A percentile compares a stretch with the other conserved stretches of the same genome.
Conservation (phyloP, 2,329 filamentous ascomycete species). For the Metarhizium sp. region DNA sequence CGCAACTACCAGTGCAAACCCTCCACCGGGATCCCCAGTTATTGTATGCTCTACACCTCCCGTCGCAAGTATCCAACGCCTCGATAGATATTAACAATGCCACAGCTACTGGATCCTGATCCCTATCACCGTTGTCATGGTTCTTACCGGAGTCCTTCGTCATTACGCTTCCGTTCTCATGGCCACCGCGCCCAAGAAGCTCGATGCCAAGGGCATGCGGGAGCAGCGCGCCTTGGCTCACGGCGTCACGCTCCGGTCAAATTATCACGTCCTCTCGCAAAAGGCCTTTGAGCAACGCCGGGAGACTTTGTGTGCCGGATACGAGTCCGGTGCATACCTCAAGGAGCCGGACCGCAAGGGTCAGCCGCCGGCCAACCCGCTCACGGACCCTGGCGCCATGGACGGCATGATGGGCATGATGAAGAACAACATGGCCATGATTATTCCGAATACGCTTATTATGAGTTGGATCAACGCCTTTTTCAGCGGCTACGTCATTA, state of each 20-base stretch:
- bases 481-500: slow-evolving; percentile 95
- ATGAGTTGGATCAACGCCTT: slow-evolving; percentile 99
- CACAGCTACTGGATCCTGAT: slow-evolving; percentile 96
- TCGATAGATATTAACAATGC: not conserved
- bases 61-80: not conserved
- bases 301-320: slow-evolving; percentile 69
- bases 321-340: slow-evolving; percentile 77
- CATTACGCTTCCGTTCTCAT: slow-evolving; percentile 95
- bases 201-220: slow-evolving; percentile 64
- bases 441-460: slow-evolving; percentile 95
- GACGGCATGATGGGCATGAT: slow-evolving; percentile 99
- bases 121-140: slow-evolving; percentile 96
- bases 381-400: slow-evolving; percentile 93
- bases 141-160: slow-evolving; percentile 87
- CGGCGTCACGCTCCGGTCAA: slow-evolving; percentile 74
- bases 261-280: slow-evolving; percentile 70
- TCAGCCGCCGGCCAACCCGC: slow-evolving; percentile 83
- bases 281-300: slow-evolving; percentile 73
- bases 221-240: slow-evolving; percentile 81
- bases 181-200: slow-evolving; percentile 73
- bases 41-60: slow-evolving; percentile 56
- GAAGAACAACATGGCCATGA: slow-evolving; percentile 99
- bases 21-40: slow-evolving; percentile 97
- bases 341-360: slow-evolving; percentile 82
- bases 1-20: slow-evolving; percentile 78